Conservation (phyloP, 2,329 filamentous ascomycete species). For the Lasiodiplodia theobromae region DNA sequence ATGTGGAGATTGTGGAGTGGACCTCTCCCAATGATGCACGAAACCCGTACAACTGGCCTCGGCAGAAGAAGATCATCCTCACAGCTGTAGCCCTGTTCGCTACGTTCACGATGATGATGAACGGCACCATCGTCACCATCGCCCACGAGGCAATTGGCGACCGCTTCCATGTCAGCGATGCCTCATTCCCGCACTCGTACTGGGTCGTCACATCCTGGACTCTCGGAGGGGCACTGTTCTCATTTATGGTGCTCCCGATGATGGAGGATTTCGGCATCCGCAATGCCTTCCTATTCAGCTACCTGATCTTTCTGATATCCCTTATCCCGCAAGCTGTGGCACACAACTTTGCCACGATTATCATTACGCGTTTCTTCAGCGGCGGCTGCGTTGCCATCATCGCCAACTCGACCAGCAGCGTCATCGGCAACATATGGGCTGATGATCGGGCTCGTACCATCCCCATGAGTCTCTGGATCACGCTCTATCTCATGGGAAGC, state of each 20-base stretch:
- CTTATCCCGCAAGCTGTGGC: slow-evolving; percentile 50
- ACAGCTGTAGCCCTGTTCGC: slow-evolving; percentile 41
- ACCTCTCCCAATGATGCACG: slow-evolving; percentile 56
- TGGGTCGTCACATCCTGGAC: slow-evolving; percentile 48
- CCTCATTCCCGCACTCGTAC: slow-evolving; percentile 48
- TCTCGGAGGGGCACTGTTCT: slow-evolving; percentile 45
- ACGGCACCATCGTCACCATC: slow-evolving; percentile 47
- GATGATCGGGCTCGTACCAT: slow-evolving; percentile 42
- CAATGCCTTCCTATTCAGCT: slow-evolving; percentile 41
- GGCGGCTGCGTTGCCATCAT: slow-evolving; percentile 47
- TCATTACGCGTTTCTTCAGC: slow-evolving; percentile 47
- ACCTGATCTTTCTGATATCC: slow-evolving; percentile 47
- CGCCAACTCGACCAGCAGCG: slow-evolving; percentile 45
- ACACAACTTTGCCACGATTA: slow-evolving; percentile 46
- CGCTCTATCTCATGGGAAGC: slow-evolving; percentile 43
- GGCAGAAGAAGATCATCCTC: slow-evolving; percentile 43
- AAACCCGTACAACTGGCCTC: slow-evolving; percentile 47
- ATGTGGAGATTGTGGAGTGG: slow-evolving; percentile 52
- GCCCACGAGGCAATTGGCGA: slow-evolving; percentile 43
- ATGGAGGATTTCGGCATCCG: slow-evolving; percentile 49
- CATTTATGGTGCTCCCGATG: slow-evolving; percentile 46
- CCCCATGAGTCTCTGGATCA: slow-evolving; percentile 46
- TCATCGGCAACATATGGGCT: slow-evolving; percentile 50
- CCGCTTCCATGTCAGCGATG: slow-evolving; percentile 44
- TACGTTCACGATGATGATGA: slow-evolving; percentile 44